Evolutionary conservation across 768 basidiomycete species (phyloP).

Genomic region (Nevesoporus exiguus): DNA sequence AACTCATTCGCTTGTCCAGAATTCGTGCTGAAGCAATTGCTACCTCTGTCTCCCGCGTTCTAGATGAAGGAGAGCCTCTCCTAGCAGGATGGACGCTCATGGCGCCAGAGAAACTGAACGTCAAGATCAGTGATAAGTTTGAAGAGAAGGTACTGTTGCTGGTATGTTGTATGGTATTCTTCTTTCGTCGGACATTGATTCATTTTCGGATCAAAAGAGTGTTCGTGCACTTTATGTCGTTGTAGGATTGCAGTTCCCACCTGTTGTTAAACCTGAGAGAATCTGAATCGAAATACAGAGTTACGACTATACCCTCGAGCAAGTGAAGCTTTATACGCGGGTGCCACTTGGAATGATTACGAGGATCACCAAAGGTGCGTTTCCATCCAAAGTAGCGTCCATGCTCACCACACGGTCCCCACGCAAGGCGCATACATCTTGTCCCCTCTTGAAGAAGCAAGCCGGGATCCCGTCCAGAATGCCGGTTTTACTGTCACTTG

Average conservation of each 20-base stretch:
- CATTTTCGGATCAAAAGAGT: conserved; percentile 25
- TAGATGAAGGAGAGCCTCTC: conserved; percentile 73
- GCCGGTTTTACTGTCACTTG: conserved; percentile 85
- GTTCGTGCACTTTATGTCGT: conserved; percentile 68
- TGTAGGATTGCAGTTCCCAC: conserved; percentile 43
- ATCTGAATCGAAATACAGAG: conserved; percentile 47
- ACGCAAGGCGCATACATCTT: conserved; percentile 87
- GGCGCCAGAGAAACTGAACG: conserved; percentile 73
- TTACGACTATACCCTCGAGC: conserved; percentile 90
- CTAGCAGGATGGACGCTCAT: conserved; percentile 91
- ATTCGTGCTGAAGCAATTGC: conserved; percentile 92
- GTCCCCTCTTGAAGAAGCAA: conserved; percentile 89
- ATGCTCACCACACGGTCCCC: neutral
- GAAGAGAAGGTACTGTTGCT: conserved; percentile 93
- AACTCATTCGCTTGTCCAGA: conserved; percentile 82
- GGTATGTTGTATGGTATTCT: conserved; percentile 44
- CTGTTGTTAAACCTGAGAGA: neutral
- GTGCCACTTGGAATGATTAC: conserved; percentile 82
- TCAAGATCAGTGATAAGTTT: conserved; percentile 70
- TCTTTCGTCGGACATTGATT: neutral
- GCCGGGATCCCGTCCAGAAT: conserved; percentile 84
- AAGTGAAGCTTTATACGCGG: conserved; percentile 86
- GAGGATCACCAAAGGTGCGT: conserved; percentile 70
- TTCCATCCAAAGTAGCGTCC: neutral
- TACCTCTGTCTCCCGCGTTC: conserved; percentile 73